These are phyloP conservation scores for Raphanus sativus DNA, from an alignment of 345 rosid genomes.

Conservation along the genomic window DNA sequence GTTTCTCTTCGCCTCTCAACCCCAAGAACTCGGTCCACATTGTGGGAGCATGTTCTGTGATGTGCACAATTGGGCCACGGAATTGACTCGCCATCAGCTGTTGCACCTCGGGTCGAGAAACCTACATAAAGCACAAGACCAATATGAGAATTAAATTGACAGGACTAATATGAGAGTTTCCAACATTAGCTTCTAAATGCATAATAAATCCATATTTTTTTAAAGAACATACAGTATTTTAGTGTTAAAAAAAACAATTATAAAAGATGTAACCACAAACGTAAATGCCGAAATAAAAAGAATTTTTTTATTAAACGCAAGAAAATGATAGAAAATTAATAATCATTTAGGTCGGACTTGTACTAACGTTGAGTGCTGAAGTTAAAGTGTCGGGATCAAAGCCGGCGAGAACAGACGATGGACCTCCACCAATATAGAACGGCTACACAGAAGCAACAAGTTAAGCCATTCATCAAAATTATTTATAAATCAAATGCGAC, in stretches of 20 bases:
- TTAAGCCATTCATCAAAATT: neutral
- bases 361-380: conserved; percentile 71
- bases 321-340: neutral
- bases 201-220: neutral
- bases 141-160: neutral
- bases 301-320: neutral
- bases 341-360: neutral
- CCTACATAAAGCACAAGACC: conserved; percentile 43
- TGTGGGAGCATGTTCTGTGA: conserved; percentile 48
- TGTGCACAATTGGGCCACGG: conserved; percentile 61
- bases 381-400: conserved; percentile 62
- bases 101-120: conserved; percentile 44
- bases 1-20: conserved; percentile 51
- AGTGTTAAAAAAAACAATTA: neutral
- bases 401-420: conserved; percentile 61
- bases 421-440: conserved; percentile 89
- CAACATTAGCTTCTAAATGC: neutral
- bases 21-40: conserved; percentile 57
- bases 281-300: neutral
- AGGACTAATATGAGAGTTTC: neutral
- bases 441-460: conserved; percentile 45
- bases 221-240: neutral
- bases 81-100: conserved; percentile 45
- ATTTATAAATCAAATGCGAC: neutral
- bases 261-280: neutral